Evolutionary conservation across 2,329 filamentous ascomycete species (phyloP), one percentile per base, ranked within the genome.

Genomic region (Ceratocystis papillata): DNA sequence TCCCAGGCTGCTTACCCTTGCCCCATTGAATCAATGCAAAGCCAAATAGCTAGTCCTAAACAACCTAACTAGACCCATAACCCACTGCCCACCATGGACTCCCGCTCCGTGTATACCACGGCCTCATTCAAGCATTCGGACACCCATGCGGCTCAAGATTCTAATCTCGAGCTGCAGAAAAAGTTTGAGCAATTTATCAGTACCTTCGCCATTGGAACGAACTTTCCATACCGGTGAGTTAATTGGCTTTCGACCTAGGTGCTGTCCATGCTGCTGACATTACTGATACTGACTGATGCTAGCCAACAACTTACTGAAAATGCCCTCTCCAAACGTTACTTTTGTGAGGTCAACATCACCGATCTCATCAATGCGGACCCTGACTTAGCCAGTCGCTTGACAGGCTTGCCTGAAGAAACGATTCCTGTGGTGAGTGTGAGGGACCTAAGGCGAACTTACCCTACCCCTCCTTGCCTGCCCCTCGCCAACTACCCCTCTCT

Each of bases 301-400:
- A 95, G 94, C 83, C 93, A 97, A 73, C 94, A 97, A 77, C 84
- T 99, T 67, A 86, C 90, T 72, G 91, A 97, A 74, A 99, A 99
- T 78, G 91, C 94, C 6, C 83, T 97, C 1, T 81, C 96, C 53
- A 94, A 96, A 75, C 91, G 92, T 72, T 97, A 91, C 78, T 96
- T 87, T 76, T 96, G 94, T 79, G 93, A 99, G 75, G 84, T 99
- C 74, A 92, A 99, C 75, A 90, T 99, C 71, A 90, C 89, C 69
- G 93, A 99, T 75, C 79, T 99, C 67, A 97, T 97, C 75, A 94
- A 88, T 69, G 97, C 92, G 78, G 94, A 96, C 73, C 93, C 97
- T 76, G 91, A 96, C 75, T 81, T 99, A 68, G 94, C 93, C 33
- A 90, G 97, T 75, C 86, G 87, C 73, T 81, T 99, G 69, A 89